Conservation (phyloP, 768 basidiomycete species). For the Piloderma croceum region DNA sequence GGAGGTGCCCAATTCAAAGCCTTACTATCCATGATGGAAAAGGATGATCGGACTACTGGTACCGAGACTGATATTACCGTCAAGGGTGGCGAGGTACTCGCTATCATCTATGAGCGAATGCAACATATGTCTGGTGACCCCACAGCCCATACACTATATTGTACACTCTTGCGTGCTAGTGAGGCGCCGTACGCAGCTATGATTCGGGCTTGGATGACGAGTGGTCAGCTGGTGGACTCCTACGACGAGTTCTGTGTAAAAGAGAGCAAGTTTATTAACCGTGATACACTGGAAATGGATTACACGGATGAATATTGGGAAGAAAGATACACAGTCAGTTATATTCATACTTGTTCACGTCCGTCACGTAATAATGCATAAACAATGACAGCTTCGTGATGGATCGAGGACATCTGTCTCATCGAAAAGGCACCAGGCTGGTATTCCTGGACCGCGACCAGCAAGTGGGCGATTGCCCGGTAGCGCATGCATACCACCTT, state of each 20-base stretch:
- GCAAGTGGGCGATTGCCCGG: conserved; percentile 76
- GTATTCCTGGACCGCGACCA: conserved; percentile 68
- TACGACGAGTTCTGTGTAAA: conserved; percentile 94
- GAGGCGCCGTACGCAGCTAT: conserved; percentile 87
- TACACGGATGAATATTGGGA: conserved; percentile 99
- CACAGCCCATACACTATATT: conserved; percentile 78
- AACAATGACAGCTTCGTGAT: conserved; percentile 53
- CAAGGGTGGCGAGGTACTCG: conserved; percentile 91
- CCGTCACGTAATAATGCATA: conserved; percentile 4
- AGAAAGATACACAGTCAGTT: conserved; percentile 80
- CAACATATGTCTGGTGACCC: conserved; percentile 91
- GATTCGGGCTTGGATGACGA: conserved; percentile 82
- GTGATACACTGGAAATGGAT: conserved; percentile 86
- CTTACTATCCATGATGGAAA: conserved; percentile 70
- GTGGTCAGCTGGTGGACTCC: conserved; percentile 79
- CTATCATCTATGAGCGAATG: conserved; percentile 83
- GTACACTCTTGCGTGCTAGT: conserved; percentile 71
- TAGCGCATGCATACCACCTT: conserved; percentile 88
- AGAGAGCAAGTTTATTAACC: conserved; percentile 89
- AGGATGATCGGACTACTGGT: conserved; percentile 43
- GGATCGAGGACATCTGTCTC: conserved; percentile 61
- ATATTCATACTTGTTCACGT: conserved; percentile 1
- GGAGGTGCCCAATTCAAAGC: conserved; percentile 81
- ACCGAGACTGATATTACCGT: conserved; percentile 60
- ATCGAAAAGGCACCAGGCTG: conserved; percentile 68